phyloP scores from a whole-genome alignment of 495 filamentous ascomycete genomes.

The Hyaloscypha finlandica region DNA sequence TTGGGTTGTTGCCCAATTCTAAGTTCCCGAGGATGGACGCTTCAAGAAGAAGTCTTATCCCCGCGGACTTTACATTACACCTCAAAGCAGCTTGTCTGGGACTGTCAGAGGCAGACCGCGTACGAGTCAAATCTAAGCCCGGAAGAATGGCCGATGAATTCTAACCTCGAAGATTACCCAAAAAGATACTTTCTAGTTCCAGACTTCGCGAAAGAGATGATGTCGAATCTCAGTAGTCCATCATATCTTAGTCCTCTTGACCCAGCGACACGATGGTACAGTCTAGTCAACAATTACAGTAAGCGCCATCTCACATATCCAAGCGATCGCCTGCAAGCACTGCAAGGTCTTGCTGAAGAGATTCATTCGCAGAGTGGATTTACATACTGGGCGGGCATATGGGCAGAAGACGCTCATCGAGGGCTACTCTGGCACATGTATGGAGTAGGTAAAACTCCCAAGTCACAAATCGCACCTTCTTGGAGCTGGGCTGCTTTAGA shows the following conservation, averaged over 20 bases:
- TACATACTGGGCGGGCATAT: not conserved
- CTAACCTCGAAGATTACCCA: too few species aligned
- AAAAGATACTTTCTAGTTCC: too few species aligned
- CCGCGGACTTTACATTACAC: not conserved
- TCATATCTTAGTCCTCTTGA: too few species aligned
- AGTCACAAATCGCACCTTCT: not conserved
- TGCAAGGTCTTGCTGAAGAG: not conserved
- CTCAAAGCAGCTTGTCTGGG: not conserved
- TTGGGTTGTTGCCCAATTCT: not conserved
- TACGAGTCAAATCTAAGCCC: too few species aligned
- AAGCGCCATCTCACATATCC: not conserved
- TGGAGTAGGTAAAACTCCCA: not conserved
- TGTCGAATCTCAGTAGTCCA: not conserved
- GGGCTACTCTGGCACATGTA: not conserved
- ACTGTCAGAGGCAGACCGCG: not conserved
- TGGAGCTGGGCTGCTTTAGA: not conserved
- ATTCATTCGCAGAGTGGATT: not conserved
- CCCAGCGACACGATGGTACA: not conserved
- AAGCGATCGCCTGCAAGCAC: not conserved
- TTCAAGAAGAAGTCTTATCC: constrained; percentile 8
- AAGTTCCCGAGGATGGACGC: not conserved
- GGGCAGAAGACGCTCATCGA: not conserved
- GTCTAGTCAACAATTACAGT: not conserved
- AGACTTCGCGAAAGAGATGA: not conserved
- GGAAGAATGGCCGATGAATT: too few species aligned